Conservation (phyloP, 208 protist genomes). For the Tritrichomonas foetus region DNA sequence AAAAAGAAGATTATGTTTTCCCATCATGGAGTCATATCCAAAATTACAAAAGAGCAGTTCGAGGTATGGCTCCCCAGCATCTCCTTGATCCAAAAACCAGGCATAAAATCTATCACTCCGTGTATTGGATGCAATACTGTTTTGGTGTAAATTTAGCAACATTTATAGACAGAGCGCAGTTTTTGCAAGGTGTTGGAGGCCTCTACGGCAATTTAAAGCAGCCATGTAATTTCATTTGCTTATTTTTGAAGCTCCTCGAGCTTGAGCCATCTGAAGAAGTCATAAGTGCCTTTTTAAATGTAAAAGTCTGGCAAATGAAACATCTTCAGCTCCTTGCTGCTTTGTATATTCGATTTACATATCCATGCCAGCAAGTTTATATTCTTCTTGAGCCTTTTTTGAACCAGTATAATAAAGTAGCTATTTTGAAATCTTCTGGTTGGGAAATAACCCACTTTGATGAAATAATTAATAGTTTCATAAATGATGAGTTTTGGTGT, state of each 20-base stretch:
- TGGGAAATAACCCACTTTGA: background rate
- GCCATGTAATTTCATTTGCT: slow-evolving; percentile 24
- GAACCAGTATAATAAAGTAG: background rate
- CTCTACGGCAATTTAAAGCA: background rate
- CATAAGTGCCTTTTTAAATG: background rate
- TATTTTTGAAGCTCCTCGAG: slow-evolving; percentile 14
- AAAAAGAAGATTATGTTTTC: background rate
- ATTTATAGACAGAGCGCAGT: slow-evolving; percentile 1
- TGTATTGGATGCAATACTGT: slow-evolving; percentile 32
- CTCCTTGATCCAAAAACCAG: background rate
- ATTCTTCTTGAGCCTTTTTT: background rate
- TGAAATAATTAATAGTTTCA: background rate
- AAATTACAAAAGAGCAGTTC: background rate
- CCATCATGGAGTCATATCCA: background rate
- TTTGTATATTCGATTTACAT: background rate
- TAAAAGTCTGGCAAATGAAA: slow-evolving; percentile 21
- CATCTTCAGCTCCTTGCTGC: background rate
- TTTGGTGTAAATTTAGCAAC: slow-evolving; percentile 6
- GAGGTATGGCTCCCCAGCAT: slow-evolving; percentile 3
- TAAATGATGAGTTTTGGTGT: slow-evolving; percentile 34
- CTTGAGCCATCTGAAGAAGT: slow-evolving; percentile 20
- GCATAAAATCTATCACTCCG: slow-evolving; percentile 10
- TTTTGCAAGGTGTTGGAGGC: background rate
- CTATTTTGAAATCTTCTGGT: background rate
- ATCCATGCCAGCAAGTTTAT: background rate